phyloP scores from a whole-genome alignment of 176 grass and related monocot genomes.

The Triticum urartu region DNA sequence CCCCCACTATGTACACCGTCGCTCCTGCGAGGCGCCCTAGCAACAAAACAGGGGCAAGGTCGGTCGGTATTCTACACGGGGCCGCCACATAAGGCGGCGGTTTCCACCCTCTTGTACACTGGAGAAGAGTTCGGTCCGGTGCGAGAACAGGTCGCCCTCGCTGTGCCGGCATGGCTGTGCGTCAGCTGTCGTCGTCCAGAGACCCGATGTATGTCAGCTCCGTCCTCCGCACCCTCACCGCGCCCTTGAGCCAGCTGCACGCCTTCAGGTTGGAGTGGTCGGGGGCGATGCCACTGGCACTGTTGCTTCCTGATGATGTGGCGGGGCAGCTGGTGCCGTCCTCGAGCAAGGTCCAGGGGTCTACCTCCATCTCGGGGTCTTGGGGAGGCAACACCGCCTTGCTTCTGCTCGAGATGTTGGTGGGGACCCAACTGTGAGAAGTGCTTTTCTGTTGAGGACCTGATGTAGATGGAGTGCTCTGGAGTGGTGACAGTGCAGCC shows the following conservation, averaged over 20 bases:
- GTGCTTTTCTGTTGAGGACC: constrained; percentile 56
- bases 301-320: constrained; percentile 42
- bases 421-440: constrained; percentile 44
- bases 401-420: constrained; percentile 60
- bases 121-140: not conserved
- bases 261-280: constrained; percentile 88
- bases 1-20: constrained; percentile 44
- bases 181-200: constrained; percentile 94
- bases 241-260: constrained; percentile 93
- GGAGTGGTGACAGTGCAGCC: constrained; percentile 49
- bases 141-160: not conserved
- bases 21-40: constrained; percentile 7
- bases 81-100: not conserved
- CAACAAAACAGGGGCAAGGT: constrained; percentile 29
- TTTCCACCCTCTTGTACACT: constrained; percentile 20
- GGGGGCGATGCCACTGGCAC: constrained; percentile 27
- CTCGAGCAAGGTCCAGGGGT: constrained; percentile 89
- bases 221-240: constrained; percentile 81
- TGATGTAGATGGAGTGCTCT: constrained; percentile 35
- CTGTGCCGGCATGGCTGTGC: not conserved
- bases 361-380: constrained; percentile 79
- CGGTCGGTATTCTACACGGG: constrained; percentile 22
- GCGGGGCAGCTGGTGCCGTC: constrained; percentile 82
- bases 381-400: constrained; percentile 52
- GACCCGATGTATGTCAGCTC: constrained; percentile 94